These are phyloP conservation scores for Parachaetomium inaequale DNA, from an alignment of 495 filamentous ascomycete genomes.

Conservation along the genomic window DNA sequence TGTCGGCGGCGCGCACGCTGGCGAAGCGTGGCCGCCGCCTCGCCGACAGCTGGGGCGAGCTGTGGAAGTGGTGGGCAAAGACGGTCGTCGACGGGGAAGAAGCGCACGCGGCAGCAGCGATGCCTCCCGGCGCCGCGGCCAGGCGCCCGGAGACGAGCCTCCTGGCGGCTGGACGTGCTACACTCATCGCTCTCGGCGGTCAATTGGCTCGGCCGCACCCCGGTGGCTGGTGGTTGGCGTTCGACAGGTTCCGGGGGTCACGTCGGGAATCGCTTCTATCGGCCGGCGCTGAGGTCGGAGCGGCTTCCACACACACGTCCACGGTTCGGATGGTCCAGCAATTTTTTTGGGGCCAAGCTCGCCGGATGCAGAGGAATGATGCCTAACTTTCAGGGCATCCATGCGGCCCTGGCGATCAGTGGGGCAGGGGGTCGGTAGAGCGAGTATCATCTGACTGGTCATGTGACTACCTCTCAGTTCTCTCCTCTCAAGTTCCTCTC, in stretches of 20 bases:
- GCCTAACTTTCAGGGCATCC: constrained; percentile 17
- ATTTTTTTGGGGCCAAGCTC: constrained; percentile 27
- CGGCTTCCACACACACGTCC: constrained; percentile 10
- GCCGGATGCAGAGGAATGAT: not conserved
- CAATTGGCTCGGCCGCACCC: constrained; percentile 19
- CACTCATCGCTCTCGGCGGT: constrained; percentile 31
- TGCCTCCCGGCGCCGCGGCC: constrained; percentile 14
- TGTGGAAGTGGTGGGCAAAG: constrained; percentile 39
- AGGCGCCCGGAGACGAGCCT: constrained; percentile 34
- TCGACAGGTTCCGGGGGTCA: constrained; percentile 7
- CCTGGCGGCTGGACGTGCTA: constrained; percentile 34
- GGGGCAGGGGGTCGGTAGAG: too few relatives aligned
- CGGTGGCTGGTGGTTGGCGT: constrained; percentile 19
- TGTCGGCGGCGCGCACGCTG: constrained; percentile 43
- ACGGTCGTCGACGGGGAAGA: constrained; percentile 12
- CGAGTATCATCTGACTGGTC: constrained; percentile 9
- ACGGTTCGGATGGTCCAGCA: constrained; percentile 17
- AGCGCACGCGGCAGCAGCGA: constrained; percentile 8
- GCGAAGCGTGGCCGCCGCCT: constrained; percentile 42
- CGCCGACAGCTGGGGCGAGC: constrained; percentile 38
- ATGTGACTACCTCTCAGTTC: not conserved
- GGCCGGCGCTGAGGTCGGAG: constrained; percentile 1
- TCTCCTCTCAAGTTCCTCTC: too few relatives aligned
- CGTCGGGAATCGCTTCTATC: constrained; percentile 9
- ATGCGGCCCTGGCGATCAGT: not conserved